These are phyloP conservation scores for Betula pendula DNA, from an alignment of 306 rosid genomes.

Conservation along the genomic window DNA sequence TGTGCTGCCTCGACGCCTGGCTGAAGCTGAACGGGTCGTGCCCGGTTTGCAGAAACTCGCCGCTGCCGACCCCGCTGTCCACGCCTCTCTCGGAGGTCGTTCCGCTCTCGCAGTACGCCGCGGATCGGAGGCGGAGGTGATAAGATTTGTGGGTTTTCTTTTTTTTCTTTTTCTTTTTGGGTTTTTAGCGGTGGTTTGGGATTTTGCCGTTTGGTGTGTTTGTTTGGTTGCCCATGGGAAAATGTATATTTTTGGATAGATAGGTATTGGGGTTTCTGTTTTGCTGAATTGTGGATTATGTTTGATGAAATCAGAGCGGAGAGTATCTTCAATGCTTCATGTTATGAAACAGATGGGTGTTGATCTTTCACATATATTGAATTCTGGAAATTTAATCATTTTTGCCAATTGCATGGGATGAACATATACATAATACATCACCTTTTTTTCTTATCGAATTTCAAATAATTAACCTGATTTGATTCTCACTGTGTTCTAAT, in stretches of 20 bases:
- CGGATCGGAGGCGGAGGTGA: constrained; percentile 68
- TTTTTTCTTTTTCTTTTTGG: neutral
- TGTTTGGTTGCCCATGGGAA: neutral
- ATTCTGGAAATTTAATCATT: neutral
- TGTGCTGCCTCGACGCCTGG: constrained; percentile 86
- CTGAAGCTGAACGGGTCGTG: constrained; percentile 90
- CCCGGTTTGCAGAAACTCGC: constrained; percentile 94
- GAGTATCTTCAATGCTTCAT: neutral
- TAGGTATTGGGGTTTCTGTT: neutral
- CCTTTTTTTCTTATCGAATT: neutral
- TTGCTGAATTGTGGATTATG: neutral
- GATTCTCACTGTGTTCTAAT: neutral
- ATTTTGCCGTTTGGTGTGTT: neutral
- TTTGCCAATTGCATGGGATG: neutral
- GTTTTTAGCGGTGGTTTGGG: neutral
- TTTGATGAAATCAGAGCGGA: neutral
- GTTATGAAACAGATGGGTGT: neutral
- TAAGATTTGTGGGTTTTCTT: neutral
- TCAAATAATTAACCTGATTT: neutral
- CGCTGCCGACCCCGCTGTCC: constrained; percentile 79
- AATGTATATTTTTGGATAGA: constrained; percentile 16
- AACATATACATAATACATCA: neutral
- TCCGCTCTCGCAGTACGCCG: constrained; percentile 73
- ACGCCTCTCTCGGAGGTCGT: constrained; percentile 92
- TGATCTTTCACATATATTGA: neutral